phyloP scores from a whole-genome alignment of 2,329 filamentous ascomycete species.

The Chaetomiaceae sp. region DNA sequence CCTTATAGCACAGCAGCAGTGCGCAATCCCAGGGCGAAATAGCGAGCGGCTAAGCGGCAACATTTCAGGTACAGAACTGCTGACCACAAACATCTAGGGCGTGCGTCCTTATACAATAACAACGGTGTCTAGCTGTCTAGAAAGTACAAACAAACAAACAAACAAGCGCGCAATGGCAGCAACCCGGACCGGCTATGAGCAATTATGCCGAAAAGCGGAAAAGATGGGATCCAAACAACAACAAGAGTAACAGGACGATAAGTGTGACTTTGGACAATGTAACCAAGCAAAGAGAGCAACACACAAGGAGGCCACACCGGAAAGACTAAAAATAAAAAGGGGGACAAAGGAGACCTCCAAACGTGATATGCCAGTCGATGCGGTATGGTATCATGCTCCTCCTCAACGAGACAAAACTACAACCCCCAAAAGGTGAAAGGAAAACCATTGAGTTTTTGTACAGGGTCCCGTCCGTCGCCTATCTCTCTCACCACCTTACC shows the following conservation, averaged over 20 bases:
- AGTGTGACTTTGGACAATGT: conserved; percentile 6
- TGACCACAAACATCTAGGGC: too few species aligned
- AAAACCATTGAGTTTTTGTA: conserved; percentile 10
- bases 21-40: too few species aligned
- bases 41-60: too few species aligned
- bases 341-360: conserved; percentile 9
- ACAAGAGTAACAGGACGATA: conserved; percentile 17
- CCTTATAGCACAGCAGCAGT: too few species aligned
- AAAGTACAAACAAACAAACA: too few species aligned
- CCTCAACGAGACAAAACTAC: conserved; percentile 9
- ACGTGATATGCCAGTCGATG: conserved; percentile 13
- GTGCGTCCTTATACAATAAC: conserved; percentile 1
- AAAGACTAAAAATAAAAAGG: conserved; percentile 6
- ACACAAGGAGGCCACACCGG: conserved; percentile 5
- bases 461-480: neutral
- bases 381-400: conserved; percentile 16
- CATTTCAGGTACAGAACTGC: too few species aligned
- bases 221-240: conserved; percentile 17
- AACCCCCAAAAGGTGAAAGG: conserved; percentile 1
- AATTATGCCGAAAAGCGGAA: conserved; percentile 8
- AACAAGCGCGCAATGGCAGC: conserved; percentile 6
- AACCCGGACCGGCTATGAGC: conserved; percentile 12
- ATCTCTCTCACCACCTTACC: neutral
- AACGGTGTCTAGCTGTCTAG: conserved; percentile 10
- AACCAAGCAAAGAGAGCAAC: neutral